Percentiles rank a stretch among this genome's conserved stretches.
Conservation (phyloP, 1,284 basidiomycete species). For the Caloboletus inedulis region DNA sequence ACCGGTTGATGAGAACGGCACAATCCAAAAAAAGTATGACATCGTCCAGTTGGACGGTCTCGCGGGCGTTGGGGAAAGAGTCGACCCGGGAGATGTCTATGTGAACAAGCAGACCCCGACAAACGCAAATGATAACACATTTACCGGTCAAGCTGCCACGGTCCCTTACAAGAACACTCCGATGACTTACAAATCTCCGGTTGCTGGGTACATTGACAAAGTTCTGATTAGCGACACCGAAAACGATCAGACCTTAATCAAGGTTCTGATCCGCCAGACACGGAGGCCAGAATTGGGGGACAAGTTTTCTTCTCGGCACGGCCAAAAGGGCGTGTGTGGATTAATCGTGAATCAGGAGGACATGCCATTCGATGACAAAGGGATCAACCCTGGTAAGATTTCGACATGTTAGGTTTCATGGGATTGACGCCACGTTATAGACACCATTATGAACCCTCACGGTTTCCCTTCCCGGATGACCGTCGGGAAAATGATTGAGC, state of each 20-base stretch:
- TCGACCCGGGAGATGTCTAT: constrained; percentile 92
- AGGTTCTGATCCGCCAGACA: constrained; percentile 97
- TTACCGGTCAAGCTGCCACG: constrained; percentile 73
- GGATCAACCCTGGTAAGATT: constrained; percentile 80
- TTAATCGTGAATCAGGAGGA: constrained; percentile 98
- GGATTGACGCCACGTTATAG: constrained; percentile 39
- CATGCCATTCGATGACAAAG: constrained; percentile 99
- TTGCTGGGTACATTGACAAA: constrained; percentile 95
- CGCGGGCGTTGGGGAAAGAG: constrained; percentile 90
- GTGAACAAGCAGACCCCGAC: constrained; percentile 96
- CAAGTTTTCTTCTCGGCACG: constrained; percentile 98
- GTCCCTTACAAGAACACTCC: constrained; percentile 88
- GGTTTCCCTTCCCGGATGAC: constrained; percentile 99
- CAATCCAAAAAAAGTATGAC: constrained; percentile 80
- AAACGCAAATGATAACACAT: constrained; percentile 84
- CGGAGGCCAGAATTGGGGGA: constrained; percentile 95
- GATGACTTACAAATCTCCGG: constrained; percentile 89
- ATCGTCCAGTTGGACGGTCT: constrained; percentile 92
- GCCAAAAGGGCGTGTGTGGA: constrained; percentile 99
- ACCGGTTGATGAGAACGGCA: constrained; percentile 79
- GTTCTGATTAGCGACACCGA: constrained; percentile 95
- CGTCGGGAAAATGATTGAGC: constrained; percentile 99
- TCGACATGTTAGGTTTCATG: neutral
- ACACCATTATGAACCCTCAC: constrained; percentile 99
- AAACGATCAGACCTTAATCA: constrained; percentile 96